Base-by-base conservation (phyloP, 192 early-diverging fungal species). In the Gorgonomyces haynaldii region DNA sequence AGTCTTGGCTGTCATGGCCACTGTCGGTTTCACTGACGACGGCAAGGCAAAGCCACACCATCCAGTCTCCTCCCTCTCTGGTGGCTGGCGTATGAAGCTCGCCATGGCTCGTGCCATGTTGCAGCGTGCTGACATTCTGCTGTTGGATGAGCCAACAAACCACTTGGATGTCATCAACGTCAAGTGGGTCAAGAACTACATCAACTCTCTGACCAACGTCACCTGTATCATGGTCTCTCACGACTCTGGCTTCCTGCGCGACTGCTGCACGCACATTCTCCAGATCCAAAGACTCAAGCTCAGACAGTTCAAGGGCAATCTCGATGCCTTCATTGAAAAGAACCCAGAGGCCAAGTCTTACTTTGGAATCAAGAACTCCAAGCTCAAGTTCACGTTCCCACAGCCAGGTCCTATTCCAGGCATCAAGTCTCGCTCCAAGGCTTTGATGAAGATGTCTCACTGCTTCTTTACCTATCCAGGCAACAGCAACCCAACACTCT, bases 131-230 rank as follows among this genome's bases (percentile, higher is more conserved):
- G 89, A 89, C 45, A 81, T 96, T 30, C 67, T 96, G 36, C 76
- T 96, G 32, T 67, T 96, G 39, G 91, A 96, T 64, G 89, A 96
- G 67, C 91, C 91, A 22, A 96, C 85, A 12, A 88, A 88, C 64
- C 85, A 88, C 60, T 69, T 88, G 79, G 85, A 88, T 56, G 75
- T 81, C 20, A 58, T 53, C 29, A 86, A 86, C 53, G 75, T 86
- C 47, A 77, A 75, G 40, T 88, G 85, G 85, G 54, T 88, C 3
- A 76, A 82, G 54, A 73, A 86, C 34, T 86, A 85, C 61, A 69
- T 88, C 22, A 74, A 67, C 51, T 53, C 62, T 42, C 73, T 82
- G 48, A 78, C 62, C 19, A 62, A 75, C 23, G 67, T 86, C 46
- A 88, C 84, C 2, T 74, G 65, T 43, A 65, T 88, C 42, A 81